These are phyloP conservation scores for Asterochloris erici DNA, from an alignment of 139 green algal species.

Conservation along the genomic window DNA sequence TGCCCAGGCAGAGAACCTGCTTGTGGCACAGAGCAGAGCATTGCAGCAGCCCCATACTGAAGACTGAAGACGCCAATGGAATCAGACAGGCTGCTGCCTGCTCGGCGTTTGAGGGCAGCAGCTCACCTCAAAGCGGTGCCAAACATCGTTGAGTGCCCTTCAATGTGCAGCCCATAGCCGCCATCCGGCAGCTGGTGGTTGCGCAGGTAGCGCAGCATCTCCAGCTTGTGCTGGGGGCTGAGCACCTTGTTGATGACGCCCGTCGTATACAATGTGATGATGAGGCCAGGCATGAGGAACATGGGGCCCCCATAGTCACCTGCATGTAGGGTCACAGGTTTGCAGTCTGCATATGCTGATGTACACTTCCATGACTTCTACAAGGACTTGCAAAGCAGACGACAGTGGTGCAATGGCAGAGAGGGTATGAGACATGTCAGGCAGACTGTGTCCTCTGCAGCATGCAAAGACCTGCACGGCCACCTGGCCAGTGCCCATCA, in stretches of 20 bases:
- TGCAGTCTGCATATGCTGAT: too few relatives aligned
- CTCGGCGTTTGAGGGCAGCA: neutral
- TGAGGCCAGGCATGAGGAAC: constrained; percentile 96
- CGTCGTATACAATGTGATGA: constrained; percentile 86
- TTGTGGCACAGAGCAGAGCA: neutral
- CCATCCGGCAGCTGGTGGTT: constrained; percentile 97
- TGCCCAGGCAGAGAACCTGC: neutral
- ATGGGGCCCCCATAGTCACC: constrained; percentile 98
- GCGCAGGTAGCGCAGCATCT: constrained; percentile 90
- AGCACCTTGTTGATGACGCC: constrained; percentile 75
- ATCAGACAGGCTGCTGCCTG: neutral
- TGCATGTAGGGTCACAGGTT: too few relatives aligned
- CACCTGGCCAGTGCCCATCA: constrained; percentile 90
- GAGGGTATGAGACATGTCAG: too few relatives aligned
- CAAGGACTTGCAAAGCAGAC: too few relatives aligned
- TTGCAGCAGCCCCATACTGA: neutral
- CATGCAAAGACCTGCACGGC: too few relatives aligned
- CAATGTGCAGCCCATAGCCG: constrained; percentile 97
- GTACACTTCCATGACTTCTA: too few relatives aligned
- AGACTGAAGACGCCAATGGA: neutral
- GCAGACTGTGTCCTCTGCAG: too few relatives aligned
- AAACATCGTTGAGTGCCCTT: constrained; percentile 98
- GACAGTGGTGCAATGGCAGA: too few relatives aligned
- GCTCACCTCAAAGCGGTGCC: constrained; percentile 83
- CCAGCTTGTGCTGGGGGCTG: constrained; percentile 39